Conservation (phyloP, 2,329 filamentous ascomycete genomes). For the Metarhizium guizhouense region DNA sequence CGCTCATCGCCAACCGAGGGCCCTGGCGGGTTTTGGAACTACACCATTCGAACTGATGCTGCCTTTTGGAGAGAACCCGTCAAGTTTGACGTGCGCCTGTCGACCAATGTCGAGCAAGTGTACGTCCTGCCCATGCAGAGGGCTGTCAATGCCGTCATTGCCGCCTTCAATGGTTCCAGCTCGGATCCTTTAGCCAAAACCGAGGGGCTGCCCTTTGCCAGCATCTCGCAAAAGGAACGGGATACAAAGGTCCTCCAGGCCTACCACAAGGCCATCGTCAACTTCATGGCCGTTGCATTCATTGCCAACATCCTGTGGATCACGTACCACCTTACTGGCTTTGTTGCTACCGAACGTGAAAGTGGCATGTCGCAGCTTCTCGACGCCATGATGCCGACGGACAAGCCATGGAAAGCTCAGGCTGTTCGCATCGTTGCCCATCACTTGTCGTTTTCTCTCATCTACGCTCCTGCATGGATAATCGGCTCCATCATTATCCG, state of each 20-base stretch:
- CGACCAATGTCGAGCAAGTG: constrained; percentile 65
- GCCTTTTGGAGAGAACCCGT: constrained; percentile 46
- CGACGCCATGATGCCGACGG: constrained; percentile 83
- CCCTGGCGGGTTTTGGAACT: constrained; percentile 65
- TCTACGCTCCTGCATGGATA: constrained; percentile 80
- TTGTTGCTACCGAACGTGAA: constrained; percentile 79
- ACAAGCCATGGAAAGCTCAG: constrained; percentile 66
- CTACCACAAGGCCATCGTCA: constrained; percentile 65
- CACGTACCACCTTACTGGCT: constrained; percentile 78
- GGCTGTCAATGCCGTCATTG: constrained; percentile 68
- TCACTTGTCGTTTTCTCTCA: constrained; percentile 68
- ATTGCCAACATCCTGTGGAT: constrained; percentile 73
- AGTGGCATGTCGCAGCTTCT: constrained; percentile 80
- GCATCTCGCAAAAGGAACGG: constrained; percentile 57
- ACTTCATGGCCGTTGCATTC: constrained; percentile 70
- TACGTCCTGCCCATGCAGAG: constrained; percentile 74
- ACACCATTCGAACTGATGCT: constrained; percentile 71
- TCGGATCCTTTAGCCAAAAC: constrained; percentile 26
- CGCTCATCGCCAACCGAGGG: constrained; percentile 68
- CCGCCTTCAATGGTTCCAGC: constrained; percentile 36
- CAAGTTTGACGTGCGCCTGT: constrained; percentile 54
- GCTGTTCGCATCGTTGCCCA: constrained; percentile 69
- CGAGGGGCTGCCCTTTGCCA: constrained; percentile 70
- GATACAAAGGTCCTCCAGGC: constrained; percentile 53
- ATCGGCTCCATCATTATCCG: constrained; percentile 59